Evolutionary conservation across 371 early-diverging fungal genomes (phyloP), one percentile per base, ranked within the genome.

Genomic region (Rhizopus sp.): DNA sequence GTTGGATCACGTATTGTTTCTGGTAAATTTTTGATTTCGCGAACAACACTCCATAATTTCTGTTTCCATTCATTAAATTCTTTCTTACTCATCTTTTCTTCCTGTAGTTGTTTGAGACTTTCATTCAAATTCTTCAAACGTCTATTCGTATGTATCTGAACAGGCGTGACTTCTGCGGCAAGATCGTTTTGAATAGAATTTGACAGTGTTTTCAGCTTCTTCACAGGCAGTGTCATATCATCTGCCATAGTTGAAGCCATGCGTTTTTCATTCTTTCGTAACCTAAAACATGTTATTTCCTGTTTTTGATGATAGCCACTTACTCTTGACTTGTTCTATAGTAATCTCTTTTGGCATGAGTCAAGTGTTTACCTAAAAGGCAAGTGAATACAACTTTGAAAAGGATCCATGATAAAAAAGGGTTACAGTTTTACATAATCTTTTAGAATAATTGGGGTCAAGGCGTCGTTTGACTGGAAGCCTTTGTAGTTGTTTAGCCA

Each of bases 251-350:
- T 41, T n/a, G 6, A 15, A 41, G 41, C 10, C 10, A 41, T n/a
- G 10, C 15, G 3, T 7, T 41, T 41, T n/a, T 41, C 41, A n/a
- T 15, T n/a, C 15, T 41, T 41, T 10, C 41, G 41, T n/a, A 41
- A 6, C 15, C 41, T 41, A 46, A 29, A 23, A 29, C n/a, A 4
- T 42, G 16, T 42, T 15, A 42, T 15, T 42, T n/a, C 10, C 7
- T 15, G 10, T 42, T 3, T 42, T 7, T 42, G 16, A 42, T 23
- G 17, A n/a, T 46, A 29, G 3, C 23, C 3, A 15, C 12, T 46
- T 46, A 46, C 46, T 23, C 29, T 46, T 29, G 17, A 46, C 46
- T 46, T 23, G 30, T 46, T 46, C 15, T 17, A 29, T 29, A 46
- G 6, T 29, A 46, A 46, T 29, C 30, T 46, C 29, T 17, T 46